Base-by-base conservation (phyloP, 2,329 filamentous ascomycete species). In the Spiromastix sp. region DNA sequence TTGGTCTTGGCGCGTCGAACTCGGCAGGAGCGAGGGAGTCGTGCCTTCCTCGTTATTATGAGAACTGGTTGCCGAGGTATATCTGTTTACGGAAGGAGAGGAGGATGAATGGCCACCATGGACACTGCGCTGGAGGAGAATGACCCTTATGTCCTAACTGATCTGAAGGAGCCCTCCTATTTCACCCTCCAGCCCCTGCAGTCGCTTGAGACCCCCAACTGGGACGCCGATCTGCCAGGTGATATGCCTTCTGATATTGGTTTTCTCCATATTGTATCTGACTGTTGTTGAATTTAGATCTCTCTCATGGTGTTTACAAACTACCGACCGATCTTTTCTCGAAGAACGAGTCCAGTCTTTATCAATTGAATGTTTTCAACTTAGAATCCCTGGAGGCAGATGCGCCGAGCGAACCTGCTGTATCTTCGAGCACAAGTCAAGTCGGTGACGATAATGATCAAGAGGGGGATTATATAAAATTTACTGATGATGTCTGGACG, bases 161-260 rank as follows among this genome's bases (percentile, higher is more conserved):
- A 49, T 25, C 45, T 60, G 9, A 60, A 57, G 58, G 51, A 54
- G 36, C 42, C 59, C n/a, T 59, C 56, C 2, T 54, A 48, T 31
- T 62, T 63, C 36, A 51, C 52, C 17, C 40, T 60, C 39, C 51
- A 59, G 35, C 46, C 49, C 16, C 39, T 62, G n/a, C 53, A 54
- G 37, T 55, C 56, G 19, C 43, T 60, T 30, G 57, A 60, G 32
- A 42, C 48, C 30, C 44, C 59, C 35, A 44, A 50, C 16, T 61
- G 56, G 55, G 49, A 60, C 30, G 45, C 54, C 32, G 41, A 44
- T 28, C 36, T 62, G 12, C 48, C 56, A 41, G 52, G 57, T 62
- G 30, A 9, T 11, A 20, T 33, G 17, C 13, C 39, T 36, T 25
- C 18, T 30, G n/a, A n/a, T n/a, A n/a, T n/a, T n/a, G n/a, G 30